Percentiles rank a stretch among this genome's conserved stretches.
Conservation (phyloP, 2,329 filamentous ascomycete genomes). For the Malbranchea cinnamomea region DNA sequence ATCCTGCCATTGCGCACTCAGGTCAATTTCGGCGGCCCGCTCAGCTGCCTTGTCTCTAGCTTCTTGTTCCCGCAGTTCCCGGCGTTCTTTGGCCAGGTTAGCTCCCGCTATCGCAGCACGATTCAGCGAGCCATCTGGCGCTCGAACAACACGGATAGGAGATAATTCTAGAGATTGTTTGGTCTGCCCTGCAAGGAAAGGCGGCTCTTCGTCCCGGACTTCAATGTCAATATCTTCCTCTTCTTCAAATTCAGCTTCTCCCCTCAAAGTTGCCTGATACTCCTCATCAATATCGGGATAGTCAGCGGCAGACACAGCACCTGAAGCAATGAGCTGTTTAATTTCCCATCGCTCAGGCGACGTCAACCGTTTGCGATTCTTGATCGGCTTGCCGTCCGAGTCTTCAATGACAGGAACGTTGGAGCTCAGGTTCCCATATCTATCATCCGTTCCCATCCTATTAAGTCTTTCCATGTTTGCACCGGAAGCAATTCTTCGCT, state of each 20-base stretch:
- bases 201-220: conserved; percentile 87
- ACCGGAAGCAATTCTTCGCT: conserved; percentile 66
- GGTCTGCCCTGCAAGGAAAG: conserved; percentile 88
- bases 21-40: conserved; percentile 60
- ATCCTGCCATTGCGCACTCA: conserved; percentile 88
- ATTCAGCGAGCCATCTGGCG: conserved; percentile 95
- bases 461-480: conserved; percentile 79
- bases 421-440: conserved; percentile 38
- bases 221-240: conserved; percentile 98
- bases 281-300: conserved; percentile 93
- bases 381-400: conserved; percentile 38
- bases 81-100: conserved; percentile 71
- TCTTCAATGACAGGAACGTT: conserved; percentile 49
- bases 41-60: conserved; percentile 63
- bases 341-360: conserved; percentile 98
- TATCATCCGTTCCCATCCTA: conserved; percentile 38
- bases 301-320: conserved; percentile 80
- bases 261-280: conserved; percentile 73
- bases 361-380: conserved; percentile 80
- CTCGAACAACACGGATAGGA: conserved; percentile 91
- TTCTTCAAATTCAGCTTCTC: conserved; percentile 75
- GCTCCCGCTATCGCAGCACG: conserved; percentile 90
- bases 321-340: conserved; percentile 86
- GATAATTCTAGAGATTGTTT: conserved; percentile 91
- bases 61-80: conserved; percentile 80